A percentile compares a stretch with the other conserved stretches of the same genome.
Conservation (phyloP, 345 rosid species). For the Eutrema japonicum region DNA sequence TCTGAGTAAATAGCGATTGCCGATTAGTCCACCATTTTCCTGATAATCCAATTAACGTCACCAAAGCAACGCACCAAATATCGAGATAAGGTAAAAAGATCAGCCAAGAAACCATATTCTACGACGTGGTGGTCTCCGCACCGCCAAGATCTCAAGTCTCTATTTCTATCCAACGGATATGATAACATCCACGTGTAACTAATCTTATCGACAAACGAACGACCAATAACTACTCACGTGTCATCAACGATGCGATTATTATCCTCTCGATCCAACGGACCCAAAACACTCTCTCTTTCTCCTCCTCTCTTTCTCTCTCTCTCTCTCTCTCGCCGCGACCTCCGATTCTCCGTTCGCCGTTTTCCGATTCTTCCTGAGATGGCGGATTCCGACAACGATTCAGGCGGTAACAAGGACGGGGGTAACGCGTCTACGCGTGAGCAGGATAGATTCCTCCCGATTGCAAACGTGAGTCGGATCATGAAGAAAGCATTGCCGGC, state of each 20-base stretch:
- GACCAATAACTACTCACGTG: conserved; percentile 56
- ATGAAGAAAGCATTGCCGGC: conserved; percentile 79
- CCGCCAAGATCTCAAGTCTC: conserved; percentile 29
- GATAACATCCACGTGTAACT: conserved; percentile 28
- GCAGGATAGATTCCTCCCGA: conserved; percentile 69
- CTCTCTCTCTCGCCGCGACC: conserved; percentile 11
- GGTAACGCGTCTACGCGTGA: conserved; percentile 57
- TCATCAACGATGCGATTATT: conserved; percentile 50
- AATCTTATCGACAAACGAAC: conserved; percentile 66
- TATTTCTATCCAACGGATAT: conserved; percentile 40
- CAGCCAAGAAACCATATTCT: not conserved
- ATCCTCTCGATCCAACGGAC: conserved; percentile 63
- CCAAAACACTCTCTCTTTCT: conserved; percentile 38
- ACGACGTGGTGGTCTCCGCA: conserved; percentile 13
- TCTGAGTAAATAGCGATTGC: not conserved
- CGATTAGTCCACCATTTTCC: not conserved
- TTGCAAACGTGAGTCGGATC: conserved; percentile 76
- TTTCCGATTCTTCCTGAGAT: conserved; percentile 26
- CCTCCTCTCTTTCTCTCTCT: conserved; percentile 13
- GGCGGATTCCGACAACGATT: conserved; percentile 82
- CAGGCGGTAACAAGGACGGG: conserved; percentile 53
- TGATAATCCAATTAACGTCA: not conserved
- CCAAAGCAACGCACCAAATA: not conserved
- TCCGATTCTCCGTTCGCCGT: not conserved
- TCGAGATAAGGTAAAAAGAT: not conserved